Conservation (phyloP, 2,329 filamentous ascomycete species). For the Aspergillus piperis region DNA sequence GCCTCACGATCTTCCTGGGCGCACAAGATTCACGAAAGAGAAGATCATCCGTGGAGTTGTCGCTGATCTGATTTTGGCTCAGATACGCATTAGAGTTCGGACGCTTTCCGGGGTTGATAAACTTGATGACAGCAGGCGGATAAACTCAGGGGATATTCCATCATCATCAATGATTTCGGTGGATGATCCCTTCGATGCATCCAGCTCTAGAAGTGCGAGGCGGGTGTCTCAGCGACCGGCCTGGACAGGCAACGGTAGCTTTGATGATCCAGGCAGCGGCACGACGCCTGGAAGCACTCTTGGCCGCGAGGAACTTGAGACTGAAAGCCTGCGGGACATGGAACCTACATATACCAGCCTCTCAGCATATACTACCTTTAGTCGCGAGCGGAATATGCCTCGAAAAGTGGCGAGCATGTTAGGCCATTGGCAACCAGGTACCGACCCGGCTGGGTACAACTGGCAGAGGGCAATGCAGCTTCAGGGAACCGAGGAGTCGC, state of each 20-base stretch:
- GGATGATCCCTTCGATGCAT: not conserved
- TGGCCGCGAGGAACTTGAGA: not conserved
- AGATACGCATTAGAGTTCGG: conserved; percentile 27
- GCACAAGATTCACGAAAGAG: conserved; percentile 42
- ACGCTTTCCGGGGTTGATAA: not conserved
- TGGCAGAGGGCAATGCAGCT: conserved; percentile 31
- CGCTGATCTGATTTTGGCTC: conserved; percentile 39
- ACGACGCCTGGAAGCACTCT: not conserved
- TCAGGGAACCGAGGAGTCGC: conserved; percentile 25
- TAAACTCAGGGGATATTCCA: not conserved
- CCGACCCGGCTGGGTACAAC: conserved; percentile 36
- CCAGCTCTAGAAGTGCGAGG: not conserved
- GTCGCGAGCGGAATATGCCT: conserved; percentile 21
- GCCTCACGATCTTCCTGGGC: conserved; percentile 35
- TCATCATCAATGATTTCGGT: not conserved
- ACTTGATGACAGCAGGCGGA: not conserved
- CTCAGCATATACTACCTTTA: conserved; percentile 34
- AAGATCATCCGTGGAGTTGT: conserved; percentile 38
- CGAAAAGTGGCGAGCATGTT: conserved; percentile 32
- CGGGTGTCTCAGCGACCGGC: not conserved
- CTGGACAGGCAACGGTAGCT: not conserved
- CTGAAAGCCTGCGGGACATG: not conserved
- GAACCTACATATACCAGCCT: conserved; percentile 24
- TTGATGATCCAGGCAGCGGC: not conserved
- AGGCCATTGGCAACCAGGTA: conserved; percentile 39